Conservation (phyloP, 805 yeast genomes). For the Cyberlindnera veronae region DNA sequence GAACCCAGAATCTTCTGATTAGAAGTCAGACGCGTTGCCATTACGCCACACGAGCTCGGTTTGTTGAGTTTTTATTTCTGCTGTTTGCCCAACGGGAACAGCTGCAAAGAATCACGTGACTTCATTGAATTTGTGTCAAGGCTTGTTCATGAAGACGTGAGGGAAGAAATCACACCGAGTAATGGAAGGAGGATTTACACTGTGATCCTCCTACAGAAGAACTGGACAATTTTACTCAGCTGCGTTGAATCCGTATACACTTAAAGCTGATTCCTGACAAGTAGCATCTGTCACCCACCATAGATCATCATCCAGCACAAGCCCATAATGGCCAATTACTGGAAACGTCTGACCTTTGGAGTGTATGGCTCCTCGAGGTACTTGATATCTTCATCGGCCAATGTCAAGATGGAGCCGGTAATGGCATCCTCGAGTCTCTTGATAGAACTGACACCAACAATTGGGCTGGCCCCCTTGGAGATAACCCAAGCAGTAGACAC, state of each 20-base stretch:
- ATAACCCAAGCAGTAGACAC: slow-evolving; percentile 52
- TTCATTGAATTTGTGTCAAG: no score
- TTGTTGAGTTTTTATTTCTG: slow-evolving; percentile 3
- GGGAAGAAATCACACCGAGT: no score
- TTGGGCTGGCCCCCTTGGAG: slow-evolving; percentile 49
- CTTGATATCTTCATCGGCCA: slow-evolving; percentile 26
- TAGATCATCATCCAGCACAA: no score
- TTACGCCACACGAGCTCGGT: slow-evolving; percentile 49
- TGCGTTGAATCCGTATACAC: no score
- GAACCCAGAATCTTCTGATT: slow-evolving; percentile 54
- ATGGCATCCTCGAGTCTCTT: slow-evolving; percentile 51
- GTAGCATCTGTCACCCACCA: no score
- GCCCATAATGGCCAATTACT: no score
- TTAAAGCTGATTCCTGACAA: no score
- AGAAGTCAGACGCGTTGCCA: slow-evolving; percentile 55
- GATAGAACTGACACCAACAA: slow-evolving; percentile 48
- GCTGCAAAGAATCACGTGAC: neutral
- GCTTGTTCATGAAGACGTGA: no score
- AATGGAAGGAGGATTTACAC: no score
- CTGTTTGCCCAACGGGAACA: slow-evolving; percentile 1
- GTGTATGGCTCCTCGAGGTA: slow-evolving; percentile 22
- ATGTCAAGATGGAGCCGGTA: slow-evolving; percentile 37
- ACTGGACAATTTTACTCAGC: no score
- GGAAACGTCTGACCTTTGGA: slow-evolving; percentile 16
- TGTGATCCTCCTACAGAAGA: no score